These are phyloP conservation scores for Annona squamosa DNA, from an alignment of 164 flowering plant species.

Conservation along the genomic window DNA sequence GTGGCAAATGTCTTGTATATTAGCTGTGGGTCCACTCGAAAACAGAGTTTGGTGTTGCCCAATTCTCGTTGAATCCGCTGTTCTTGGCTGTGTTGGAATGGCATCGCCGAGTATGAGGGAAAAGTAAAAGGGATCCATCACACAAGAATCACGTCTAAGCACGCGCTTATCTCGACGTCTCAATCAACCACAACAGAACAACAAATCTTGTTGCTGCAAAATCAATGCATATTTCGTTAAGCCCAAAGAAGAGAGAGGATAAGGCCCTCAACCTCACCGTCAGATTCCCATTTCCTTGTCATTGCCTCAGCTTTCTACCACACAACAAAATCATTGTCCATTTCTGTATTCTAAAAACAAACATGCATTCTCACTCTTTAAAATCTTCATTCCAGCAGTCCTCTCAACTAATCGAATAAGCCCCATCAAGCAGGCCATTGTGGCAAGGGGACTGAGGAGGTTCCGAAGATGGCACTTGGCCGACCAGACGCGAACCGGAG, in stretches of 20 bases:
- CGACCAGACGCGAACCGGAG: conserved; percentile 27
- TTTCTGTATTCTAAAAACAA: neutral
- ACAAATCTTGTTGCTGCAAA: conserved; percentile 15
- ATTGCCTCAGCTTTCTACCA: conserved; percentile 7
- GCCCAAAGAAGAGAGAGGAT: conserved; percentile 11
- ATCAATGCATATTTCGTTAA: conserved; percentile 18
- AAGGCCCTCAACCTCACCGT: conserved; percentile 17
- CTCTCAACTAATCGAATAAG: neutral
- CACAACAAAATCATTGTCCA: neutral
- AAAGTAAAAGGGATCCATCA: too few relatives aligned
- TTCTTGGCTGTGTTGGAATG: too few relatives aligned
- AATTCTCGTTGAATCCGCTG: too few relatives aligned
- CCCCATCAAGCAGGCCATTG: neutral
- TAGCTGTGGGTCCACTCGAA: too few relatives aligned
- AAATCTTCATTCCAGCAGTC: neutral
- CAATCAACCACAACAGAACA: conserved; percentile 5
- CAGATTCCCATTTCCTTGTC: conserved; percentile 5
- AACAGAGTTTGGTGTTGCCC: too few relatives aligned
- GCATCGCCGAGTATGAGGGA: too few relatives aligned
- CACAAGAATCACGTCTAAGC: neutral
- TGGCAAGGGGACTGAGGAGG: neutral
- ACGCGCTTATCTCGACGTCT: neutral
- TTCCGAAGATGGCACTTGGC: conserved; percentile 5
- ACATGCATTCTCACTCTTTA: neutral
- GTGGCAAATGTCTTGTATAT: too few relatives aligned